Evolutionary conservation across 805 yeast species (phyloP).

Genomic region (Candida sithepensis): DNA sequence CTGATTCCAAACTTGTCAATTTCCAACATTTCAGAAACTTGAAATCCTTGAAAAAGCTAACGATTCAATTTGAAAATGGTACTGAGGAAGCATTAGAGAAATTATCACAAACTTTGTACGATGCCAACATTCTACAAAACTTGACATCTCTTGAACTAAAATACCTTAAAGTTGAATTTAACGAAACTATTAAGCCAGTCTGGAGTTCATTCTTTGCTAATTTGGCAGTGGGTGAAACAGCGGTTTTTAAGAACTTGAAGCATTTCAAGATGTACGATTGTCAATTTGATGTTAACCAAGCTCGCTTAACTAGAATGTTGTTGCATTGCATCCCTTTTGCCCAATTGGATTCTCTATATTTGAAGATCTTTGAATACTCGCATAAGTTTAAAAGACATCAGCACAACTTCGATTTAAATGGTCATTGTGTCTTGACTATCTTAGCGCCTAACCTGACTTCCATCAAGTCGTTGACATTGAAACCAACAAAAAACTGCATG

Average conservation of each 20-base stretch:
- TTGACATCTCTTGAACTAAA: slow-evolving; percentile 17
- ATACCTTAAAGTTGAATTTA: slow-evolving; percentile 21
- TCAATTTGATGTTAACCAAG: slow-evolving; percentile 21
- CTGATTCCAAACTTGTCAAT: slow-evolving; percentile 4
- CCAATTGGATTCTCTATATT: slow-evolving; percentile 7
- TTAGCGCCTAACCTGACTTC: slow-evolving; percentile 17
- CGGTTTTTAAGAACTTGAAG: slow-evolving; percentile 12
- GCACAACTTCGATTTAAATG: background rate
- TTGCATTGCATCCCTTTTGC: slow-evolving; percentile 7
- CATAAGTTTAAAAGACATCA: slow-evolving; percentile 21
- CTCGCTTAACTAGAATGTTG: slow-evolving; percentile 4
- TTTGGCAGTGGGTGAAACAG: background rate
- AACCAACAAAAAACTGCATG: slow-evolving; percentile 26
- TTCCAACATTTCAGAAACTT: slow-evolving; percentile 5
- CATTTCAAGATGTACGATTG: slow-evolving; percentile 21
- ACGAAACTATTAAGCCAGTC: slow-evolving; percentile 20
- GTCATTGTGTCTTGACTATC: slow-evolving; percentile 7
- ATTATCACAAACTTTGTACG: slow-evolving; percentile 8
- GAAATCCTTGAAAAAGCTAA: slow-evolving; percentile 8
- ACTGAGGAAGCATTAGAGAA: slow-evolving; percentile 15
- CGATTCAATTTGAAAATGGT: slow-evolving; percentile 20
- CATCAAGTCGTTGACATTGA: slow-evolving; percentile 18
- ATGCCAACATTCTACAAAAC: slow-evolving; percentile 3
- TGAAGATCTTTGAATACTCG: slow-evolving; percentile 25
- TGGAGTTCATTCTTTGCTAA: slow-evolving; percentile 27